These are phyloP conservation scores for Phaeosphaeriaceae sp. DNA, from an alignment of 2,329 filamentous ascomycete genomes.

Conservation along the genomic window DNA sequence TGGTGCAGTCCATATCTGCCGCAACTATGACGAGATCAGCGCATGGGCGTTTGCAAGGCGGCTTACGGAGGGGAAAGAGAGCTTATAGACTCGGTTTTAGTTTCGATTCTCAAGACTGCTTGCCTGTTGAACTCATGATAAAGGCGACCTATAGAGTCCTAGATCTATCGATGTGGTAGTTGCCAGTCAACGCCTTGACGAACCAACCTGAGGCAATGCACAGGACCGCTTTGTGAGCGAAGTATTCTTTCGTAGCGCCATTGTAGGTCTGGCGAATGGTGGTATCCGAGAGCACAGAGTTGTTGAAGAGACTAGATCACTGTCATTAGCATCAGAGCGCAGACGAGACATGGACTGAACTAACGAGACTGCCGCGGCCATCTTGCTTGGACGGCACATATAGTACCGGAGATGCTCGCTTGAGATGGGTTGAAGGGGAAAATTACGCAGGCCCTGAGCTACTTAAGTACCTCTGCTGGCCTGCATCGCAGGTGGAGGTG, in stretches of 20 bases:
- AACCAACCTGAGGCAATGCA: slow-evolving; percentile 14
- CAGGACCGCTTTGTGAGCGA: slow-evolving; percentile 14
- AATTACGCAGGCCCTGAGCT: neutral
- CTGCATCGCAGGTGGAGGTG: neutral
- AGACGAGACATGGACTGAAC: neutral
- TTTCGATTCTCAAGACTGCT: too few species aligned
- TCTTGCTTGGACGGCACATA: neutral
- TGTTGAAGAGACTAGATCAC: slow-evolving; percentile 15
- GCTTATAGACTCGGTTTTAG: neutral
- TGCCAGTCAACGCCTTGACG: slow-evolving; percentile 14
- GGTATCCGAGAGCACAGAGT: slow-evolving; percentile 12
- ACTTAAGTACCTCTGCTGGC: neutral
- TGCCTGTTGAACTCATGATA: too few species aligned
- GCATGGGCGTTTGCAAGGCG: slow-evolving; percentile 13
- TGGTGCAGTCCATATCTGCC: slow-evolving; percentile 25
- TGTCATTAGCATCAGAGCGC: neutral
- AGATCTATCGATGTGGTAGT: too few species aligned
- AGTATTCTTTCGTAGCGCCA: slow-evolving; percentile 8
- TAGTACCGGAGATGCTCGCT: neutral
- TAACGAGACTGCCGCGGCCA: neutral
- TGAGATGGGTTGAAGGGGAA: neutral
- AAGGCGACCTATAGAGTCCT: too few species aligned
- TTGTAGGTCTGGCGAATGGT: slow-evolving; percentile 8
- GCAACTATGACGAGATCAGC: slow-evolving; percentile 23
- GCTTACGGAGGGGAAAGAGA: slow-evolving; percentile 4